Conservation (phyloP, 768 basidiomycete genomes). For the Tricholoma saponaceum region DNA sequence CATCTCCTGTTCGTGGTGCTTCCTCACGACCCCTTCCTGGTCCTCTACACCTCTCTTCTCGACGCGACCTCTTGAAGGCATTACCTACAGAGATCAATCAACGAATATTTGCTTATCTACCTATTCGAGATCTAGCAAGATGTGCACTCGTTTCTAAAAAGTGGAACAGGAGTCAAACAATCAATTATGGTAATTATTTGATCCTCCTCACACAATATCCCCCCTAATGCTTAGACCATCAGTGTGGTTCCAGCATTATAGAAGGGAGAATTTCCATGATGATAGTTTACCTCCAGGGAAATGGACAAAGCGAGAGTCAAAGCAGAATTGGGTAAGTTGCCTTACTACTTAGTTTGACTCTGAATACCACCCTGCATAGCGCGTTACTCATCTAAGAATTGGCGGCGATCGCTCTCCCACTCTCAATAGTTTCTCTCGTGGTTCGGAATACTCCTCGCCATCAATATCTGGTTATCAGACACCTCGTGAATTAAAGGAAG, state of each 20-base stretch:
- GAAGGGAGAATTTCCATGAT: slow-evolving; percentile 84
- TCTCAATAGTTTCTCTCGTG: slow-evolving; percentile 29
- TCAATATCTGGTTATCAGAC: slow-evolving; percentile 67
- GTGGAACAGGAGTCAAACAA: slow-evolving; percentile 85
- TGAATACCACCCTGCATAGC: slow-evolving; percentile 33
- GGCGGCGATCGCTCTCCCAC: slow-evolving; percentile 38
- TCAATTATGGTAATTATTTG: slow-evolving; percentile 73
- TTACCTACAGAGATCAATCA: slow-evolving; percentile 84
- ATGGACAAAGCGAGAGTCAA: slow-evolving; percentile 94
- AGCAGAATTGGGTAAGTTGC: slow-evolving; percentile 76
- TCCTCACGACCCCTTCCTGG: slow-evolving; percentile 46
- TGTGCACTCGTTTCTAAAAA: slow-evolving; percentile 81
- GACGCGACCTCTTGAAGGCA: slow-evolving; percentile 58
- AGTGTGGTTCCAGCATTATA: slow-evolving; percentile 96
- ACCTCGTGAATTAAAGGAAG: slow-evolving; percentile 74
- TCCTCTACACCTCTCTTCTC: slow-evolving; percentile 39
- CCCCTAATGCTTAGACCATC: not conserved
- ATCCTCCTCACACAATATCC: slow-evolving; percentile 13
- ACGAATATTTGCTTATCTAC: slow-evolving; percentile 63
- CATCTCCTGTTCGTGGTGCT: slow-evolving; percentile 47
- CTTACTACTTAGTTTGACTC: slow-evolving; percentile 1
- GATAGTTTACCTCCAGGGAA: slow-evolving; percentile 74
- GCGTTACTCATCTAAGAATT: slow-evolving; percentile 43
- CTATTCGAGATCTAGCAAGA: slow-evolving; percentile 62
- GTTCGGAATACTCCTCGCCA: slow-evolving; percentile 49